Evolutionary conservation across 768 basidiomycete genomes (phyloP), one percentile per base, ranked within the genome.

Genomic region (Holtermannia corniformis): DNA sequence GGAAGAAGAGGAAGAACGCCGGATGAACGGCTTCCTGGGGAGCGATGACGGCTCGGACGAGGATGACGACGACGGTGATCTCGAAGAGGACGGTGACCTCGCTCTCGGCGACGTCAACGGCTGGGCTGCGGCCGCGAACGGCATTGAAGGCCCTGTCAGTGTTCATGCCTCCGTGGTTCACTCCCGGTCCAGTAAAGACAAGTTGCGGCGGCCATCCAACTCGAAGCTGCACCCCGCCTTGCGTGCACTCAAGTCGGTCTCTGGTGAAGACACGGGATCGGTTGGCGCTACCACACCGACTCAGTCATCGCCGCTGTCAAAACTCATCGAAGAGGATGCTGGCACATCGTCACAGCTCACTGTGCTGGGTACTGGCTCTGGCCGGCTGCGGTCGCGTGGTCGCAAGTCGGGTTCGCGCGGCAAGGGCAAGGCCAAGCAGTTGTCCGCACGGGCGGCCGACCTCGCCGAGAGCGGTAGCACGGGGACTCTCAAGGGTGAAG

Each of bases 1-100:
- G 44, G 72, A 73, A 53, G 68, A 73, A 37, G 70, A 68, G 24
- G 71, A 70, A 48, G 72, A 71, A 50, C 47, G 65, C 20, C 54
- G 66, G 42, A 60, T 72, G 56, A 72, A 73, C 52, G 67, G 64
- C 23, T 53, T 61, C 24, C 49, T 65, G 19, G 59, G 56, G 22
- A 61, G 54, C 24, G 68, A 71, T 22, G 64, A 61, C 5, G 45
- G 51, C 14, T 60, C 51, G 20, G 65, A 63, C 11, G 63, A 61
- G 4, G 61, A 62, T 2, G 57, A 56, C 19, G 63, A 63, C 10
- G 62, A 57, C 12, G 52, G 45, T 14, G 55, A 50, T 7, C 44
- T 42, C 21, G 49, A 50, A 3, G 49, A n/a, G n/a, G 41, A 27
- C 21, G 37, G 48, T 7, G 24, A n/a, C 49, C 24, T 54, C n/a